phyloP scores from a whole-genome alignment of 345 rosid species.

The Brassica napus region Da-Ae NC_063447.1:28768501-28769000 shows the following conservation, averaged over 20 bases:
- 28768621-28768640: neutral
- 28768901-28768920: conserved; percentile 54
- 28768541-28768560: neutral
- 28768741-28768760: neutral
- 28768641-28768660: neutral
- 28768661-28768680: neutral
- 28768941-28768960: neutral
- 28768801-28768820: neutral
- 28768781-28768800: neutral
- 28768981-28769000: neutral
- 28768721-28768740: neutral
- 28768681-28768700: neutral
- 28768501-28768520: neutral
- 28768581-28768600: neutral
- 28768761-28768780: neutral
- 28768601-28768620: neutral
- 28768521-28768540: neutral
- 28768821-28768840: neutral
- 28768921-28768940: conserved; percentile 48
- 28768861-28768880: neutral
- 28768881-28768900: neutral
- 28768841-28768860: neutral
- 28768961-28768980: neutral
- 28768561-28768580: neutral
- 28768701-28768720: neutral